Evolutionary conservation across 2,329 filamentous ascomycete genomes (phyloP).

Genomic region (Penicillium sp.): DNA sequence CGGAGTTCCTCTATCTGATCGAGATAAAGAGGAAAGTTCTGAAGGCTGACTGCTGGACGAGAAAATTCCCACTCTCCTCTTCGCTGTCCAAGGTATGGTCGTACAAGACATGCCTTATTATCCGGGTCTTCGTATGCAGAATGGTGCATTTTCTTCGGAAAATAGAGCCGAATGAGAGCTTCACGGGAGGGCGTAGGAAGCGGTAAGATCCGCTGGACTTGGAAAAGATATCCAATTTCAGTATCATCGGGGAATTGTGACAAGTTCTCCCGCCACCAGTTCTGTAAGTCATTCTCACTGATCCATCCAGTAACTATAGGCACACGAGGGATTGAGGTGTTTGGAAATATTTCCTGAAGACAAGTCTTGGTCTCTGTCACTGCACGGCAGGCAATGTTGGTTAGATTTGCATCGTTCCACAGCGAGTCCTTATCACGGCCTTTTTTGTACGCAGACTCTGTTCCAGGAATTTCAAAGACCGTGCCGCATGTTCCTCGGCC

Average conservation of each 20-base stretch:
- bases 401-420: neutral
- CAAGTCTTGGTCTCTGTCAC: neutral
- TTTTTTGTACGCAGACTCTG: neutral
- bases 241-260: neutral
- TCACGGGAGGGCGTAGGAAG: neutral
- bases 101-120: neutral
- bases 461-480: neutral
- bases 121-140: neutral
- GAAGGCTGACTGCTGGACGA: neutral
- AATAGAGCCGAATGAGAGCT: neutral
- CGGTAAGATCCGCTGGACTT: neutral
- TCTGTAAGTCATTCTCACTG: neutral
- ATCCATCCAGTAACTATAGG: neutral
- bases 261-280: neutral
- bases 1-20: constrained; percentile 1
- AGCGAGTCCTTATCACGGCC: neutral
- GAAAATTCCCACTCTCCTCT: neutral
- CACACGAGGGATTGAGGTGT: neutral
- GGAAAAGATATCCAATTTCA: neutral
- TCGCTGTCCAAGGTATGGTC: constrained; percentile 1
- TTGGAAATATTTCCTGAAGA: neutral
- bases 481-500: neutral
- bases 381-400: neutral
- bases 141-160: neutral
- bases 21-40: neutral